Conservation (phyloP, 202 grass and related monocot genomes). For the Saccharum hybrid region DNA sequence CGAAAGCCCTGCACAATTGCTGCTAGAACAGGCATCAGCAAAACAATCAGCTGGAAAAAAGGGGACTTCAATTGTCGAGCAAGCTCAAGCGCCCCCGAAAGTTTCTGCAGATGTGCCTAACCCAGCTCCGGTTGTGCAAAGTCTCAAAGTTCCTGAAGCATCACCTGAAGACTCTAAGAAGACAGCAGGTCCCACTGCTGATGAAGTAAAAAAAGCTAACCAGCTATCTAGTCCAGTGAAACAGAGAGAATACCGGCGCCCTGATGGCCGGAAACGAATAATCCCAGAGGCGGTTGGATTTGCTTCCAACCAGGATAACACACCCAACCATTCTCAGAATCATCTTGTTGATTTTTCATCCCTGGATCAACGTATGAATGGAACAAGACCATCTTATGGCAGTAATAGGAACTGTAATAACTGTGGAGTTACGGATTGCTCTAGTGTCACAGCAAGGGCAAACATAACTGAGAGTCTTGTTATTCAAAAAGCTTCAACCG, state of each 20-base stretch:
- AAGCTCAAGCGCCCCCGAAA: slow-evolving; percentile 56
- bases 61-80: slow-evolving; percentile 48
- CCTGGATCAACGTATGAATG: slow-evolving; percentile 62
- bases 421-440: slow-evolving; percentile 63
- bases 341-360: slow-evolving; percentile 65
- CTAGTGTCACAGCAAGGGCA: slow-evolving; percentile 75
- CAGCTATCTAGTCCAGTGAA: slow-evolving; percentile 81
- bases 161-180: slow-evolving; percentile 61
- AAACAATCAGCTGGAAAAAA: slow-evolving; percentile 72
- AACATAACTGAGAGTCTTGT: slow-evolving; percentile 85
- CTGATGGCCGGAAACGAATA: slow-evolving; percentile 97
- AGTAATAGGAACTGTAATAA: slow-evolving; percentile 55
- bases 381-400: slow-evolving; percentile 55
- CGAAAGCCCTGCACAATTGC: slow-evolving; percentile 81
- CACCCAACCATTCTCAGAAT: slow-evolving; percentile 49
- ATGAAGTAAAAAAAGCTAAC: slow-evolving; percentile 56
- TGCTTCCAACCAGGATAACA: slow-evolving; percentile 64
- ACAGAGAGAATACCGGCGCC: slow-evolving; percentile 89
- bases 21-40: slow-evolving; percentile 77
- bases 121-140: slow-evolving; percentile 45
- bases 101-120: slow-evolving; percentile 56
- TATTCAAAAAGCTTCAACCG: slow-evolving; percentile 71
- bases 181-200: slow-evolving; percentile 41
- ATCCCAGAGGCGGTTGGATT: slow-evolving; percentile 96
- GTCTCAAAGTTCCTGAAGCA: slow-evolving; percentile 64